A percentile compares a stretch with the other conserved stretches of the same genome.
Evolutionary conservation across 106 monocot genomes (phyloP).

Genomic region (Dendrobium nobile): DNA sequence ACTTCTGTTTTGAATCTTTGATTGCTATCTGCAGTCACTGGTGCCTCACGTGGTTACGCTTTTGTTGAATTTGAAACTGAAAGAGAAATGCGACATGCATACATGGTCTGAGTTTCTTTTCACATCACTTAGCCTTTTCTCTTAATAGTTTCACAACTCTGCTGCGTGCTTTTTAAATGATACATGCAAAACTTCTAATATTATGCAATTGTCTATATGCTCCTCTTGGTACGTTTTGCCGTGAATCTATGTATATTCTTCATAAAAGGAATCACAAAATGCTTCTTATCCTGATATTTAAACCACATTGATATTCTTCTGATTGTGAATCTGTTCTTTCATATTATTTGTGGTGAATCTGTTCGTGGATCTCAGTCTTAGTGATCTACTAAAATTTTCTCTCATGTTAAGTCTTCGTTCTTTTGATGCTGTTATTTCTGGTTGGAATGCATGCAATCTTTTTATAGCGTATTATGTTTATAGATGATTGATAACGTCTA

Average conservation of each 20-base stretch:
- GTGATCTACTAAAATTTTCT: background rate
- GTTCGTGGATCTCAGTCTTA: background rate
- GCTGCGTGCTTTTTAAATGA: background rate
- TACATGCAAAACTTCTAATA: background rate
- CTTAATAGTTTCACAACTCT: background rate
- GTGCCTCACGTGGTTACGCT: constrained; percentile 87
- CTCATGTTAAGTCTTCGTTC: background rate
- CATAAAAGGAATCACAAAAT: background rate
- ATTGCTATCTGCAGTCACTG: constrained; percentile 59
- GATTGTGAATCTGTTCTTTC: background rate
- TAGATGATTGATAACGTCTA: background rate
- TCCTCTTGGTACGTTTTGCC: background rate
- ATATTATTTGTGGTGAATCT: background rate
- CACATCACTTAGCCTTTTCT: background rate
- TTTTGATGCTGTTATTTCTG: background rate
- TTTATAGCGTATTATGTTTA: background rate
- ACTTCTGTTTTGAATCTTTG: constrained; percentile 4
- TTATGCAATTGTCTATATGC: background rate
- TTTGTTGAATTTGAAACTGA: constrained; percentile 97
- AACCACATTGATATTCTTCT: background rate
- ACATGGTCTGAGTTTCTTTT: constrained; percentile 42
- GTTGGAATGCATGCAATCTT: background rate
- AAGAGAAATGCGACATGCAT: constrained; percentile 81
- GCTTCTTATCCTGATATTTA: background rate
- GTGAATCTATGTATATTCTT: background rate